A percentile compares a stretch with the other conserved stretches of the same genome.
Evolutionary conservation across 352 stramenopile species (phyloP).

Genomic region (Phytophthora foliorum): DNA sequence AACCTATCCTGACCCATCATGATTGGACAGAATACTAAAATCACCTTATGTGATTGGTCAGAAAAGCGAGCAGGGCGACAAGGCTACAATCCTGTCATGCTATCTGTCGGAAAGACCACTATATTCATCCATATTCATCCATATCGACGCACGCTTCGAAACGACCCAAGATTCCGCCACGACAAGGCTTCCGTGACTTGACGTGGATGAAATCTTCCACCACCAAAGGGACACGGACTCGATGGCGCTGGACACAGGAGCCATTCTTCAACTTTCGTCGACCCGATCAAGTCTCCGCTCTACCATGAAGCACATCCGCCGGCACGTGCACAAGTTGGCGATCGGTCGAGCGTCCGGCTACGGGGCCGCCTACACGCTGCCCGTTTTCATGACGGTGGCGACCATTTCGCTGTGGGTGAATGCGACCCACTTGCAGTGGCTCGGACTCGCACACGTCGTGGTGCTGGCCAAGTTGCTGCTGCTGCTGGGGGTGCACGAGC

Average conservation of each 20-base stretch:
- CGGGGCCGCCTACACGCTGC: constrained; percentile 31
- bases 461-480: constrained; percentile 32
- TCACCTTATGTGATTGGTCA: too few relatives aligned
- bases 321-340: constrained; percentile 25
- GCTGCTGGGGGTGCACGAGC: constrained; percentile 41
- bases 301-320: constrained; percentile 32
- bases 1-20: too few relatives aligned
- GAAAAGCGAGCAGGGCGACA: too few relatives aligned
- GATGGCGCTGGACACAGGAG: neutral
- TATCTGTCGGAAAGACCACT: too few relatives aligned
- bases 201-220: constrained; percentile 5
- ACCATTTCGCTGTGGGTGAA: constrained; percentile 37
- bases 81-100: too few relatives aligned
- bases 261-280: constrained; percentile 25
- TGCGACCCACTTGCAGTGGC: constrained; percentile 38
- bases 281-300: neutral
- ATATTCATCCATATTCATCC: too few relatives aligned
- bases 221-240: constrained; percentile 27
- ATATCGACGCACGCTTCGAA: constrained; percentile 4
- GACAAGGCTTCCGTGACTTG: constrained; percentile 13
- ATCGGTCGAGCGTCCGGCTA: constrained; percentile 25
- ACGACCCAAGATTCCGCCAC: constrained; percentile 5
- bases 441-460: constrained; percentile 27
- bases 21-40: too few relatives aligned
- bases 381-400: constrained; percentile 23